These are phyloP conservation scores for Ogataea angusta DNA, from an alignment of 805 yeast species.

Conservation along the genomic window DNA sequence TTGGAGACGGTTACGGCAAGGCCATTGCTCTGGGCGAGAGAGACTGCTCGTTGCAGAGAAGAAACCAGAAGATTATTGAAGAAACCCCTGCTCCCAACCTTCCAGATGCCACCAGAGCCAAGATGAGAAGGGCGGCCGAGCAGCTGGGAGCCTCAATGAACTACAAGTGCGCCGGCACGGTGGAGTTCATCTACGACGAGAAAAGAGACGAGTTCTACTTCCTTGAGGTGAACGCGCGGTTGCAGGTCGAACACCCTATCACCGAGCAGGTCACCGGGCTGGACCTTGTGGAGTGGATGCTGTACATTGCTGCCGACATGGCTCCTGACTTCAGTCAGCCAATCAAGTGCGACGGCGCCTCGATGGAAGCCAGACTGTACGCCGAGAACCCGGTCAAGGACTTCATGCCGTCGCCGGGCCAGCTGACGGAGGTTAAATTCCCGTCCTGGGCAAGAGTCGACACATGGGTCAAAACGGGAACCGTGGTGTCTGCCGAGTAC, in stretches of 20 bases:
- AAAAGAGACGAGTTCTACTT: constrained; percentile 86
- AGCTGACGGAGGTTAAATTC: constrained; percentile 76
- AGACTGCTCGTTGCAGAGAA: constrained; percentile 95
- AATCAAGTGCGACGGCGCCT: constrained; percentile 71
- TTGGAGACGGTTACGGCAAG: constrained; percentile 92
- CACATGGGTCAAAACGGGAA: constrained; percentile 90
- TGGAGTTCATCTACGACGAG: constrained; percentile 90
- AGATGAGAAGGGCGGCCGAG: constrained; percentile 82
- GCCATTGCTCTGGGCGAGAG: constrained; percentile 96
- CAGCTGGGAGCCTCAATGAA: constrained; percentile 76
- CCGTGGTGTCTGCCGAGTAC: constrained; percentile 84
- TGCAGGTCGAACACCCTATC: constrained; percentile 97
- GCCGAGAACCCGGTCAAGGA: constrained; percentile 97
- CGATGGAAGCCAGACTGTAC: constrained; percentile 95
- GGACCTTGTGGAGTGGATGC: constrained; percentile 97
- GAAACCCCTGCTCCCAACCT: constrained; percentile 97
- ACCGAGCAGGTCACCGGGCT: constrained; percentile 94
- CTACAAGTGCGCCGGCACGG: constrained; percentile 96
- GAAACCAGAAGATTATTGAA: constrained; percentile 94
- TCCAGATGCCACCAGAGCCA: constrained; percentile 71
- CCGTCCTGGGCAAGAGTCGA: constrained; percentile 93
- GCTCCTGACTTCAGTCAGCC: constrained; percentile 72
- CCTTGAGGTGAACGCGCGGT: constrained; percentile 92
- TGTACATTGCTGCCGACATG: constrained; percentile 81
- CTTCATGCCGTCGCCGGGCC: constrained; percentile 96